phyloP scores from a whole-genome alignment of 495 filamentous ascomycete species.

The Lepidopterella palustris region DNA sequence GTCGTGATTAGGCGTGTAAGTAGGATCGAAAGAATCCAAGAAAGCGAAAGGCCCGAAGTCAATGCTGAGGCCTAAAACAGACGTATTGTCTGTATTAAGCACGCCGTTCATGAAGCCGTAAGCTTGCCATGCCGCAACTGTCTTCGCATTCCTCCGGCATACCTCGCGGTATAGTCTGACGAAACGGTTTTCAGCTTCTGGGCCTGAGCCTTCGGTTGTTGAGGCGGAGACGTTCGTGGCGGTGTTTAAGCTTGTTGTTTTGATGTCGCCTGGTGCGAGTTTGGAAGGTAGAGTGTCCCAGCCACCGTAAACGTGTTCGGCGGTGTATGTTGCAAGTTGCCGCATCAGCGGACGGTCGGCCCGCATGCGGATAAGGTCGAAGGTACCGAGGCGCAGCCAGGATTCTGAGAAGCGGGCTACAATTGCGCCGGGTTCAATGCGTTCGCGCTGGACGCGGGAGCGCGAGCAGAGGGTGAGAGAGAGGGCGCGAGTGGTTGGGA shows the following conservation, averaged over 20 bases:
- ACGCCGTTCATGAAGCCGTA: slow-evolving; percentile 99
- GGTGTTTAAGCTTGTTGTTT: slow-evolving; percentile 30
- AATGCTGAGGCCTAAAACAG: slow-evolving; percentile 76
- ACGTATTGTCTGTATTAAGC: slow-evolving; percentile 94
- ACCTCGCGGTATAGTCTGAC: slow-evolving; percentile 83
- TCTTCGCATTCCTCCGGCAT: slow-evolving; percentile 74
- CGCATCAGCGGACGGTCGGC: slow-evolving; percentile 71
- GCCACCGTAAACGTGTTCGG: slow-evolving; percentile 76
- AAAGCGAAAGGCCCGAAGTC: slow-evolving; percentile 97
- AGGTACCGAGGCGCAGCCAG: slow-evolving; percentile 92
- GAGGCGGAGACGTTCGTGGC: slow-evolving; percentile 41
- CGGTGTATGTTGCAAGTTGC: slow-evolving; percentile 69
- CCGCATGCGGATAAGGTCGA: slow-evolving; percentile 75
- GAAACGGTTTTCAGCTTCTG: slow-evolving; percentile 73
- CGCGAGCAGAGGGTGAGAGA: slow-evolving; percentile 71
- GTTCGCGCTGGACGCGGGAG: slow-evolving; percentile 67
- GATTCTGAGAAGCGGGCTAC: slow-evolving; percentile 83
- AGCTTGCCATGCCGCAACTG: slow-evolving; percentile 90
- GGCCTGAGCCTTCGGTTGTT: slow-evolving; percentile 55
- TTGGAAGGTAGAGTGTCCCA: slow-evolving; percentile 71
- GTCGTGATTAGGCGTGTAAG: slow-evolving; percentile 95
- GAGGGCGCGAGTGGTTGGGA: slow-evolving; percentile 81
- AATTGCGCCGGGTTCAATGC: slow-evolving; percentile 87
- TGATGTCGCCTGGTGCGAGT: slow-evolving; percentile 40
- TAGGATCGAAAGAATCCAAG: slow-evolving; percentile 89